Evolutionary conservation across 1,284 basidiomycete species (phyloP).

Genomic region (Apiotrichum domesticum): DNA sequence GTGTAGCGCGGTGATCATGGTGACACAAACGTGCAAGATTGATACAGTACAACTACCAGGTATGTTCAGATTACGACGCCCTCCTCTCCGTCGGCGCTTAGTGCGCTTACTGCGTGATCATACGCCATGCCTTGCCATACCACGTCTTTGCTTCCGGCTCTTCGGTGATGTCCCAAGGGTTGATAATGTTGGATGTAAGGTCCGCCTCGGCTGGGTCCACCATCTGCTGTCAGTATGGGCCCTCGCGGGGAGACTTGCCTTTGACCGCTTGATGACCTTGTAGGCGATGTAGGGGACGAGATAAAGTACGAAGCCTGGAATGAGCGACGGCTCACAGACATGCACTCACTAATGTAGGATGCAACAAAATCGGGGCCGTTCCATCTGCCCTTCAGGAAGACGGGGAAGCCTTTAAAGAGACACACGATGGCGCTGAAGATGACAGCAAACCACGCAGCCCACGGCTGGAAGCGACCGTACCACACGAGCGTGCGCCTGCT

Average conservation of each 20-base stretch:
- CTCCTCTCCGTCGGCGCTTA: no score
- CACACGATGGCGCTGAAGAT: conserved; percentile 19
- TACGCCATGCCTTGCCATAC: conserved; percentile 8
- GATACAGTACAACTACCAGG: no score
- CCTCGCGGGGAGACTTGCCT: background rate
- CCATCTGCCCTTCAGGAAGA: conserved; percentile 22
- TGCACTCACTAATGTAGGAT: conserved; percentile 27
- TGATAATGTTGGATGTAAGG: conserved; percentile 13
- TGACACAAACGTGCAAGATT: no score
- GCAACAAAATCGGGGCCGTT: conserved; percentile 17
- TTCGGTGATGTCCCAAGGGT: conserved; percentile 14
- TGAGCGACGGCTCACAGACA: background rate
- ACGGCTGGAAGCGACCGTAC: conserved; percentile 25
- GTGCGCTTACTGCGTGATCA: background rate
- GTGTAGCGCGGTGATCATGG: no score
- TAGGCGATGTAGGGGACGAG: conserved; percentile 60
- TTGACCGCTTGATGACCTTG: conserved; percentile 33
- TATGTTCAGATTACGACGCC: no score
- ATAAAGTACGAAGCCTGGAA: conserved; percentile 51
- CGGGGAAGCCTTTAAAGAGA: conserved; percentile 24
- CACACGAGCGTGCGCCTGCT: conserved; percentile 17
- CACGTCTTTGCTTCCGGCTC: conserved; percentile 10
- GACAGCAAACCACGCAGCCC: conserved; percentile 22
- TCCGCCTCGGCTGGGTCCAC: conserved; percentile 7
- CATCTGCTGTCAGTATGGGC: background rate